Conservation (phyloP, 257 asterid species). For the Haberlea rhodopensis region DNA sequence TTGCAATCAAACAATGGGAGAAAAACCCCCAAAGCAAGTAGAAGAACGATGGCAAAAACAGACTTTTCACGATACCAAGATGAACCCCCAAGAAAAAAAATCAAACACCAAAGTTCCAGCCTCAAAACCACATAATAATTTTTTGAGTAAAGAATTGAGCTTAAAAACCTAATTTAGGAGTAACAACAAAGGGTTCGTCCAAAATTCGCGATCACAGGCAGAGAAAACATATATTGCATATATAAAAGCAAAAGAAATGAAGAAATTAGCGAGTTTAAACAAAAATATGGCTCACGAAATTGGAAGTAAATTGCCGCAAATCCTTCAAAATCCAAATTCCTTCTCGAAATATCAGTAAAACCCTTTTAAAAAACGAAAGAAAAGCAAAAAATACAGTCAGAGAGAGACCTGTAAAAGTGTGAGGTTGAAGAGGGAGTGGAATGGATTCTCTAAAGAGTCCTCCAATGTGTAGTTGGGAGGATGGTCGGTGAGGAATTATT, state of each 20-base stretch:
- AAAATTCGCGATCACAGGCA: slow-evolving; percentile 20
- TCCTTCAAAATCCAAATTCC: background rate
- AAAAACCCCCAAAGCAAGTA: slow-evolving; percentile 4
- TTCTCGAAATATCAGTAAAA: background rate
- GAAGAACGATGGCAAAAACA: slow-evolving; percentile 1
- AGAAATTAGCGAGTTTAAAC: background rate
- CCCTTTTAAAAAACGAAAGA: slow-evolving; percentile 3
- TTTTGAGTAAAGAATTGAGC: background rate
- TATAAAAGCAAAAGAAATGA: background rate
- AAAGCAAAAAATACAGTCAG: background rate
- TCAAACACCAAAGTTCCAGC: background rate
- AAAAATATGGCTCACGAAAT: background rate
- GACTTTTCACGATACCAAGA: background rate
- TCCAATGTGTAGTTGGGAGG: background rate
- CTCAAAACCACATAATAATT: slow-evolving; percentile 17
- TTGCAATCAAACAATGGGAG: background rate
- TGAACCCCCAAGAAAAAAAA: background rate
- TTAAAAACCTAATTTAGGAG: slow-evolving; percentile 32
- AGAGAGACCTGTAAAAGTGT: background rate
- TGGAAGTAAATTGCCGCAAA: background rate
- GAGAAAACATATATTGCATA: background rate
- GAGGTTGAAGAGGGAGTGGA: background rate
- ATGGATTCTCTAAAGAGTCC: background rate
- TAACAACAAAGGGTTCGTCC: slow-evolving; percentile 18
- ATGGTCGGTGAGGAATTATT: too few species aligned